These are phyloP conservation scores for Skeletonema tropicum DNA, from an alignment of 108 stramenopile genomes.

Conservation along the genomic window DNA sequence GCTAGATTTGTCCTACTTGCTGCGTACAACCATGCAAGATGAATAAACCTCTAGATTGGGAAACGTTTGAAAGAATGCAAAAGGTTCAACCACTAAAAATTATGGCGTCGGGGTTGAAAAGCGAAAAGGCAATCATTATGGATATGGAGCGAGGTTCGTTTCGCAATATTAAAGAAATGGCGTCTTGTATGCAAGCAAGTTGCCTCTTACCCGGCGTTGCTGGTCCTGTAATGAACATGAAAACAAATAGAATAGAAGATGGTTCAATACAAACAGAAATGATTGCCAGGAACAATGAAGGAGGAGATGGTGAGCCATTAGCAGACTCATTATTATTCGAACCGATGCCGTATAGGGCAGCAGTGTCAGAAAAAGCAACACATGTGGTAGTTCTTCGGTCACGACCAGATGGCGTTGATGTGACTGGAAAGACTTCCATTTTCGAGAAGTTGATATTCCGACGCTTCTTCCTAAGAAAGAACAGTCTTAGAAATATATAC, in stretches of 20 bases:
- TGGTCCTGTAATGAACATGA: constrained; percentile 84
- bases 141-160: constrained; percentile 83
- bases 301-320: constrained; percentile 74
- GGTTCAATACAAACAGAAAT: constrained; percentile 40
- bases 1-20: constrained; percentile 86
- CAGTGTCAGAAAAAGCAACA: constrained; percentile 89
- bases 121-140: constrained; percentile 74
- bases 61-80: constrained; percentile 82
- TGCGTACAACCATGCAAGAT: constrained; percentile 80
- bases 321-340: constrained; percentile 93
- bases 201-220: constrained; percentile 95
- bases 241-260: constrained; percentile 4
- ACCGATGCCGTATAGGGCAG: constrained; percentile 88
- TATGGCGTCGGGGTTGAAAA: constrained; percentile 82
- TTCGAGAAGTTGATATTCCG: constrained; percentile 83
- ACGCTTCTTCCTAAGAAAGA: constrained; percentile 87
- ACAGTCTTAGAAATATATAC: constrained; percentile 64
- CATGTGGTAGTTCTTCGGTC: constrained; percentile 91
- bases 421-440: constrained; percentile 79
- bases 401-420: constrained; percentile 89
- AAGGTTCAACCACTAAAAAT: constrained; percentile 88
- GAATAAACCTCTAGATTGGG: constrained; percentile 92
- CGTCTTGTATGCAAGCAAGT: constrained; percentile 88
- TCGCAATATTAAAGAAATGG: constrained; percentile 73
- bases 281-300: constrained; percentile 56